Evolutionary conservation across 208 protist genomes (phyloP).

Genomic region (Leishmania aethiopica): DNA sequence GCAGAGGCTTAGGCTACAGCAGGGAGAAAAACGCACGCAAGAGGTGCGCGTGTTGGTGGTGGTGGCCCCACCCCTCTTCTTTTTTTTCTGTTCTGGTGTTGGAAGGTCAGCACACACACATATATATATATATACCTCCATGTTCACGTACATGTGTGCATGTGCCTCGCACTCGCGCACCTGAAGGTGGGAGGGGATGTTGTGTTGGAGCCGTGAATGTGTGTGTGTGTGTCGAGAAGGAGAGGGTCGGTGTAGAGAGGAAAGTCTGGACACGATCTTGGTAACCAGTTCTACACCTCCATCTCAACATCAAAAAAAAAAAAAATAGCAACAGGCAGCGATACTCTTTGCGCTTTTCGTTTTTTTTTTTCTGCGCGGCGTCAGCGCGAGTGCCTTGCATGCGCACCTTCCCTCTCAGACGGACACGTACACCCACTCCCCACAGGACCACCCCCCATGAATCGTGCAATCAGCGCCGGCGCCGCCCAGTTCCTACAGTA

Average conservation of each 20-base stretch:
- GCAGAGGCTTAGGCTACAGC: neutral
- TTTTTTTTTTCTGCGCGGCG: neutral
- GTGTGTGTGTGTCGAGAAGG: neutral
- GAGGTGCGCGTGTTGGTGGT: neutral
- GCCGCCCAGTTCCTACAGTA: slow-evolving; percentile 2
- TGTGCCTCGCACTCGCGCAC: neutral
- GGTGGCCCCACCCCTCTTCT: neutral
- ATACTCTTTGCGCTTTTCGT: neutral
- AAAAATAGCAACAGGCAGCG: neutral
- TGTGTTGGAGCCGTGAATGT: no score
- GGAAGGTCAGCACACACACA: neutral
- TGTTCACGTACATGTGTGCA: neutral
- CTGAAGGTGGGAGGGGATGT: neutral
- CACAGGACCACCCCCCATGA: neutral
- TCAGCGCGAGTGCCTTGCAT: neutral
- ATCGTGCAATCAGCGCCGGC: neutral
- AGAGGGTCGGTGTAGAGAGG: neutral
- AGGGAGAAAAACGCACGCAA: neutral
- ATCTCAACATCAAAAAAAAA: neutral
- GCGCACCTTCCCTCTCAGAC: neutral
- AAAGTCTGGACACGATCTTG: neutral
- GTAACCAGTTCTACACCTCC: neutral
- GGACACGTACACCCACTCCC: neutral
- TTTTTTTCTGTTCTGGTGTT: neutral
- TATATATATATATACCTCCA: neutral